Evolutionary conservation across 306 rosid genomes (phyloP), one percentile per base, ranked within the genome.

Genomic region (Prunus dulcis): DNA sequence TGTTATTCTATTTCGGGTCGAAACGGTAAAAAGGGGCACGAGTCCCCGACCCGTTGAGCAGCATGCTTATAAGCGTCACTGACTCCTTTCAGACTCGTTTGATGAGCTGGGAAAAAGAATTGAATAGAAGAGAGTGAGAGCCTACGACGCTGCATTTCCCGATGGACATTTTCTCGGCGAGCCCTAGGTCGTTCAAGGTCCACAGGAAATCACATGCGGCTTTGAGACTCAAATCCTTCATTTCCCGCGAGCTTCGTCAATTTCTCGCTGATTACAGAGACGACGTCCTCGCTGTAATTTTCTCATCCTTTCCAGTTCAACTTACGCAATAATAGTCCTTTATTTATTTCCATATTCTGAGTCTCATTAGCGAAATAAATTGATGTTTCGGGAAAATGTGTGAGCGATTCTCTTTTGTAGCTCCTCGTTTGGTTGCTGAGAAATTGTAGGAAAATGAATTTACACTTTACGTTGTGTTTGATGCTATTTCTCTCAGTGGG

Each of bases 101-200:
- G n/a, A 62, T 27, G 67, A 10, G 67, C 19, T 14, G 20, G 2
- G 0, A 9, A 30, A 30, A 62, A 62, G n/a, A 27, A 28, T 62
- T 28, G 67, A 27, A 52, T 7, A 52, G 9, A 6, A 15, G 67
- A 6, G 64, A 2, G 67, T 28, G 47, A 12, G 46, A 51, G 17
- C 34, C 15, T 15, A 70, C 30, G 27, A 19, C 41, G 19, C 38
- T 6, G 7, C 43, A 53, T 38, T 65, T 49, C 20, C 46, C 50
- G 47, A 77, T 77, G 81, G 81, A 68, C 6, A n/a, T 77, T 30
- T 69, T 57, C 75, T 80, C 72, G 25, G 76, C 57, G 34, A 75
- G 43, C 32, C 72, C 80, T 52, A 52, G 61, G 4, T 45, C 67
- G 34, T 75, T 80, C 77, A 76, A 64, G 5, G 15, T 80, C 47